phyloP scores from a whole-genome alignment of 495 filamentous ascomycete species.

The Tricharina praecox region DNA sequence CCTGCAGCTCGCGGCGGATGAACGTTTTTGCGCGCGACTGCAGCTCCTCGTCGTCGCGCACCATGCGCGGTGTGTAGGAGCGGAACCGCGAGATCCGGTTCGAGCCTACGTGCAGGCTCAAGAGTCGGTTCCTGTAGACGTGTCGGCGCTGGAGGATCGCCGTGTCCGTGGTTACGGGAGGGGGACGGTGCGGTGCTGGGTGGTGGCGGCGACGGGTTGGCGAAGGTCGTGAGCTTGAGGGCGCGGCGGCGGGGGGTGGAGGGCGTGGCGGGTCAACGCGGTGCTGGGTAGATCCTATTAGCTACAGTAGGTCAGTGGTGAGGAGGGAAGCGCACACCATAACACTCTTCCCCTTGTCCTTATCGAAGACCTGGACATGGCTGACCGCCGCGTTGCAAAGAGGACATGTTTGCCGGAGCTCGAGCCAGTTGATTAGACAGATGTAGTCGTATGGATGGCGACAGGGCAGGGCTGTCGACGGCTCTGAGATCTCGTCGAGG shows the following conservation, averaged over 20 bases:
- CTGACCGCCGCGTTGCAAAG: conserved; percentile 32
- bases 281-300: background rate
- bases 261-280: background rate
- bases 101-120: conserved; percentile 69
- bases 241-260: too few species aligned
- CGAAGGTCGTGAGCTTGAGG: background rate
- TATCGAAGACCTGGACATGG: conserved; percentile 1
- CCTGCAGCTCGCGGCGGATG: conserved; percentile 73
- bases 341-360: conserved; percentile 2
- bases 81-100: conserved; percentile 66
- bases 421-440: conserved; percentile 53
- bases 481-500: conserved; percentile 21
- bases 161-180: conserved; percentile 31
- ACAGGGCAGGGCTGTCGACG: conserved; percentile 16
- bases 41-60: conserved; percentile 47
- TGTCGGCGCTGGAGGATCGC: conserved; percentile 51
- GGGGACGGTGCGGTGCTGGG: conserved; percentile 6
- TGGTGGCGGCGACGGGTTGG: conserved; percentile 3
- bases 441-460: conserved; percentile 38
- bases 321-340: conserved; percentile 9
- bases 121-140: conserved; percentile 60
- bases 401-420: conserved; percentile 47
- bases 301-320: too few species aligned
- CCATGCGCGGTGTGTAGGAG: conserved; percentile 51
- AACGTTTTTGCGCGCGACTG: conserved; percentile 71